Base-by-base conservation (phyloP, 192 early-diverging fungal genomes). In the Coemansia sp. region DNA sequence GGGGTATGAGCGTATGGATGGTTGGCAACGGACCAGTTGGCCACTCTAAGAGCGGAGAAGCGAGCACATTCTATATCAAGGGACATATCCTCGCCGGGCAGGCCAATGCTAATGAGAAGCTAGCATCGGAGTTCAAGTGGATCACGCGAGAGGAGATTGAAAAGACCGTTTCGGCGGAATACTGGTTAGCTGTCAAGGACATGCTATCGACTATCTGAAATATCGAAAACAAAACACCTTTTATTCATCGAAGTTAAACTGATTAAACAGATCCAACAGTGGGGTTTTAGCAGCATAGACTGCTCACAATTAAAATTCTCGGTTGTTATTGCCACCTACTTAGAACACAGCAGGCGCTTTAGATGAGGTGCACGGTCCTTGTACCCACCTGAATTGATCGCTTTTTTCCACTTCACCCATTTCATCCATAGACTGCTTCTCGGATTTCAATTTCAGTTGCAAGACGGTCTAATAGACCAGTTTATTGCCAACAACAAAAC, bases 11-110 rank as follows among this genome's bases (percentile, higher is more conserved):
- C 65, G 82, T 88, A 16, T 96, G 93, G 93, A 85, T 91, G 46
- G 94, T 96, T 9, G 93, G 93, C n/a, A 74, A 84, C 58, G 87
- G 88, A 18, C 94, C 94, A 3, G 85, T 94, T 42, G 91, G 91
- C 8, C 88, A 92, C 66, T 81, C 86, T 63, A 74, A 80, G 57
- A 36, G 65, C 4, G 69, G 59, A 16, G 76, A 70, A n/a, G 45
- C 74, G 35, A 84, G 79, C 85, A 83, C 88, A 7, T 96, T 96
- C 77, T 94, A 89, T 67, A 88, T 96, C 88, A 94, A 94, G 79
- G 87, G 87, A 0, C 88, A 92, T 46, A 91, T 93, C 45, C 79
- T 93, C 16, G 77, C 87, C 6, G 94, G 94, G 5, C 88, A 93
- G 73, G 89, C 85, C 16, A 48, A 21, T 3, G 38, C 74, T 7